phyloP scores from a whole-genome alignment of 75 land plant species.

The Selaginella moellendorffii region DNA sequence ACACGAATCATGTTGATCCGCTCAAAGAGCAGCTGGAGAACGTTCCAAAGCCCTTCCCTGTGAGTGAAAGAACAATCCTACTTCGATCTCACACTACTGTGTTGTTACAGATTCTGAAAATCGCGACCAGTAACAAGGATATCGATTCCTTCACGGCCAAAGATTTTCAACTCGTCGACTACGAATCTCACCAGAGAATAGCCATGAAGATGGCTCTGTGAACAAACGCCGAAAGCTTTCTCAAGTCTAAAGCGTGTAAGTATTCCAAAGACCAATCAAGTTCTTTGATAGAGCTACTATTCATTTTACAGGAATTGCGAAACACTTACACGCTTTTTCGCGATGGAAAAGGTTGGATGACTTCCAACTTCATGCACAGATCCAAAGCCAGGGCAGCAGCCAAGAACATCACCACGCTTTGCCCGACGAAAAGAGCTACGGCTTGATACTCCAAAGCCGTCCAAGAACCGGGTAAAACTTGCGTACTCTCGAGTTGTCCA shows the following conservation, averaged over 20 bases:
- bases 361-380: slow-evolving; percentile 47
- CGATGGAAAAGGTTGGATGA: slow-evolving; percentile 68
- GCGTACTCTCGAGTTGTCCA: slow-evolving; percentile 32
- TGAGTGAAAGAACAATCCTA: no score
- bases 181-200: slow-evolving; percentile 62
- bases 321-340: no score
- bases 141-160: slow-evolving; percentile 71
- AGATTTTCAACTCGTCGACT: slow-evolving; percentile 72
- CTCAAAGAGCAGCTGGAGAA: slow-evolving; percentile 78
- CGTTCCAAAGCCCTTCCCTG: slow-evolving; percentile 83
- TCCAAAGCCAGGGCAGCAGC: slow-evolving; percentile 66
- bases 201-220: slow-evolving; percentile 91
- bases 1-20: slow-evolving; percentile 70
- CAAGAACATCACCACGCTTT: slow-evolving; percentile 39
- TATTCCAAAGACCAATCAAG: no score
- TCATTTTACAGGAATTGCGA: no score
- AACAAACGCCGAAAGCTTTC: no score
- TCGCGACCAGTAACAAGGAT: slow-evolving; percentile 59
- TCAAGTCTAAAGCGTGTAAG: no score
- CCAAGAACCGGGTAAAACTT: slow-evolving; percentile 30
- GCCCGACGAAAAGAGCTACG: slow-evolving; percentile 32
- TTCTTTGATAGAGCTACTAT: no score
- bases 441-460: slow-evolving; percentile 23
- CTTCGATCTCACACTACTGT: background rate
- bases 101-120: slow-evolving; percentile 59